Evolutionary conservation across 306 rosid species (phyloP).

Genomic region (Gastrolobium villosum): DNA sequence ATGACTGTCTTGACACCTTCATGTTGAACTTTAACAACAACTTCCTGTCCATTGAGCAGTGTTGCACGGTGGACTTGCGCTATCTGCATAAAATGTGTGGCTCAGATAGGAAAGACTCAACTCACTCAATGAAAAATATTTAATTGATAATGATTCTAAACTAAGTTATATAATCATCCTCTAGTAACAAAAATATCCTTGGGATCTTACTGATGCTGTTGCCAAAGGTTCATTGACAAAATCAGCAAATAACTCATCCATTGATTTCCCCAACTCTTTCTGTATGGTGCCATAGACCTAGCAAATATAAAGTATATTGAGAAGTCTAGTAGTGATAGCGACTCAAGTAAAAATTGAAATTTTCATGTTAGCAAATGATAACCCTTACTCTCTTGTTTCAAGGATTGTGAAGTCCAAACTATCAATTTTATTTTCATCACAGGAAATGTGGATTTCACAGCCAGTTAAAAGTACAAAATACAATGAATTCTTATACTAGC

Average conservation of each 20-base stretch:
- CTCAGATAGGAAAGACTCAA: slow-evolving; percentile 38
- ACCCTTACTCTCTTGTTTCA: slow-evolving; percentile 34
- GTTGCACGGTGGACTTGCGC: slow-evolving; percentile 99
- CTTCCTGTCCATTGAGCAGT: slow-evolving; percentile 88
- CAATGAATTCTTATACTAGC: slow-evolving; percentile 24
- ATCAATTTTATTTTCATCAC: slow-evolving; percentile 31
- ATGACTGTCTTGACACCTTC: slow-evolving; percentile 84
- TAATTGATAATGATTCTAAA: slow-evolving; percentile 8
- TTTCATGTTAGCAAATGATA: slow-evolving; percentile 22
- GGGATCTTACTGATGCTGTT: slow-evolving; percentile 91
- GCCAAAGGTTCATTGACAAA: slow-evolving; percentile 87
- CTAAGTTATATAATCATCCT: slow-evolving; percentile 43
- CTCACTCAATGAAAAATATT: slow-evolving; percentile 39
- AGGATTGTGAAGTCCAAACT: slow-evolving; percentile 35
- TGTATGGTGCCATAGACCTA: slow-evolving; percentile 80
- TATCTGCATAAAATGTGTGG: slow-evolving; percentile 69
- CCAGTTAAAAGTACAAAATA: slow-evolving; percentile 20
- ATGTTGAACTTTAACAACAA: slow-evolving; percentile 96
- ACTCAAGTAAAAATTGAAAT: slow-evolving; percentile 37
- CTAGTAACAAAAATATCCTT: slow-evolving; percentile 42
- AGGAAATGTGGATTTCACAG: slow-evolving; percentile 31
- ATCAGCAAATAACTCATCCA: slow-evolving; percentile 80
- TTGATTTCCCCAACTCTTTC: slow-evolving; percentile 87
- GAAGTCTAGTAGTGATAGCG: slow-evolving; percentile 38
- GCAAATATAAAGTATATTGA: slow-evolving; percentile 49